Base-by-base conservation (phyloP, 2,329 filamentous ascomycete genomes). In the Albophoma yamanashiensis region DNA sequence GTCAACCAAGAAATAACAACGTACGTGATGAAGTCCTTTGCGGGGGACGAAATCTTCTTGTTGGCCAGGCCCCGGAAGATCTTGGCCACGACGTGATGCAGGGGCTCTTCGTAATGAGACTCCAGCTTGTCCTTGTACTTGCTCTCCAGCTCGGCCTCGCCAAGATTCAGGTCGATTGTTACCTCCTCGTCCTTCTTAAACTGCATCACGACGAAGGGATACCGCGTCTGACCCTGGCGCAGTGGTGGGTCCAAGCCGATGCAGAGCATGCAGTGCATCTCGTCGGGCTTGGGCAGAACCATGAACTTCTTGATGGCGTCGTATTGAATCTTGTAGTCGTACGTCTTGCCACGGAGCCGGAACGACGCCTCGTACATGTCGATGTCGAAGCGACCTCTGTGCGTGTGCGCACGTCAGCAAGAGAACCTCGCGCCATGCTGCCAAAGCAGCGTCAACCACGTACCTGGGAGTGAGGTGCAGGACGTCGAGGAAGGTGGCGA, bases 281-380 rank as follows among this genome's bases (percentile, higher is more conserved):
- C 94, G 73, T 99, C 94, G n/a, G 94, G 94, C 78, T 99, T 99
- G 56, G 94, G 94, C 7, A 99, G 85, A 38, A 97, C 84, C 87
- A 99, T 97, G 73, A 97, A 97, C 74, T 97, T 97, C 81, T 99
- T 99, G 77, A 97, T 92, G 57, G 88, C 86, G 61, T 97, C 91
- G 76, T 97, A 99, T 74, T 97, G 92, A 66, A 99, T 97, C 83
- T 99, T 99, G 85, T 99, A 99, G 79, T 99, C 95, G 80, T 99
- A 99, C 31, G 94, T 99, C 79, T 99, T 99, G 70, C 94, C 94
- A 65, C 94, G 93, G 63, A 99, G 83, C 64, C 94, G 89, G 83
- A 99, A 97, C 2, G 94, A 97, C 20, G 86, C 88, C 75, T 97
- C 94, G 82, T 99, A 99, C 89, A 99, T 96, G 75, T 99, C 94